A percentile compares a stretch with the other conserved stretches of the same genome.
Conservation (phyloP, 257 asterid genomes). For the Handroanthus guayacan region DNA sequence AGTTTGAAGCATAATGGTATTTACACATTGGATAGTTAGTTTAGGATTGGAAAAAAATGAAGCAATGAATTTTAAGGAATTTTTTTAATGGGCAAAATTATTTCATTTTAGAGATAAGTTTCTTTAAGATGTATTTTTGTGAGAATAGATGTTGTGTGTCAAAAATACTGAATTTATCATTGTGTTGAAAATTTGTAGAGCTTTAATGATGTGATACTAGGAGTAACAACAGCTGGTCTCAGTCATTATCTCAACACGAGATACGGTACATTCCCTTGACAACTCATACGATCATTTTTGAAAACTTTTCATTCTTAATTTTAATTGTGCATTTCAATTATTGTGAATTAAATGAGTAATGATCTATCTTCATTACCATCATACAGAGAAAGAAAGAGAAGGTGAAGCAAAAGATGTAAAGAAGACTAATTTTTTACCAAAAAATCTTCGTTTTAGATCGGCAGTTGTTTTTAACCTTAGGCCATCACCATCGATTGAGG, state of each 20-base stretch:
- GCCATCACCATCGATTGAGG: conserved; percentile 36
- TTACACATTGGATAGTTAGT: too few species aligned
- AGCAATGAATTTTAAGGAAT: too few species aligned
- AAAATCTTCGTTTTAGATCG: conserved; percentile 44
- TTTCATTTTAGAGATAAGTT: too few species aligned
- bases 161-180: neutral
- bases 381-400: conserved; percentile 11
- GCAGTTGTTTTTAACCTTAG: conserved; percentile 52
- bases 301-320: too few species aligned
- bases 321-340: too few species aligned
- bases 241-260: conserved; percentile 45
- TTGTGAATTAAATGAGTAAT: too few species aligned
- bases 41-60: too few species aligned
- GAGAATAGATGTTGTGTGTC: too few species aligned
- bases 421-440: conserved; percentile 40
- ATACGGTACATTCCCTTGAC: conserved; percentile 41
- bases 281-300: too few species aligned
- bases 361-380: neutral
- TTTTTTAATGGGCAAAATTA: too few species aligned
- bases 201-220: conserved; percentile 53
- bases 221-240: conserved; percentile 53
- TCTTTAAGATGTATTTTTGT: too few species aligned
- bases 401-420: conserved; percentile 19
- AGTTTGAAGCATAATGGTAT: too few species aligned
- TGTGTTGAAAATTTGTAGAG: conserved; percentile 35